phyloP scores from a whole-genome alignment of 2,329 filamentous ascomycete species.

The Ilyonectria robusta region DNA sequence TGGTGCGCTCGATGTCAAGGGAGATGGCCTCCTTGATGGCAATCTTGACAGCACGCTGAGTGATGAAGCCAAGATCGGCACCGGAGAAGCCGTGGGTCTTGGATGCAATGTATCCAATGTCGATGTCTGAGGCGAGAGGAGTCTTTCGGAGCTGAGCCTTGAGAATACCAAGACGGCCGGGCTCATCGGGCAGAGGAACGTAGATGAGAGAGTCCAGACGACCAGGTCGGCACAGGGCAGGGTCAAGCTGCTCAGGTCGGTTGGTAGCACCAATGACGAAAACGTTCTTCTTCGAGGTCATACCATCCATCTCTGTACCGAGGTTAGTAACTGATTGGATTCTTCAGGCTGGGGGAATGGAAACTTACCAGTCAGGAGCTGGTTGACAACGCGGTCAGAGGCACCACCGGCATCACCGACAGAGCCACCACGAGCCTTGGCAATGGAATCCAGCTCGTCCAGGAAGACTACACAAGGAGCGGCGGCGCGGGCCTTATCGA shows the following conservation, averaged over 20 bases:
- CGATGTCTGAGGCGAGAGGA: slow-evolving; percentile 87
- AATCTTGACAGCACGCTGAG: slow-evolving; percentile 98
- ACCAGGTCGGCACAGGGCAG: slow-evolving; percentile 96
- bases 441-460: slow-evolving; percentile 98
- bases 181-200: slow-evolving; percentile 94
- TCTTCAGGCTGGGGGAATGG: not conserved
- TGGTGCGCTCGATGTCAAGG: slow-evolving; percentile 88
- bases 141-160: slow-evolving; percentile 99
- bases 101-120: slow-evolving; percentile 91
- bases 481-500: slow-evolving; percentile 98
- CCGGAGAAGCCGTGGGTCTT: slow-evolving; percentile 99
- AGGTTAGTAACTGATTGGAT: slow-evolving; percentile 56
- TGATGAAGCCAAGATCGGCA: slow-evolving; percentile 99
- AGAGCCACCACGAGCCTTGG: slow-evolving; percentile 98
- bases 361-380: slow-evolving; percentile 91
- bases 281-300: slow-evolving; percentile 99
- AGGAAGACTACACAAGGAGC: slow-evolving; percentile 99
- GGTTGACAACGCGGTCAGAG: slow-evolving; percentile 99
- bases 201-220: slow-evolving; percentile 99
- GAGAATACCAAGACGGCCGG: slow-evolving; percentile 89
- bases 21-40: slow-evolving; percentile 98
- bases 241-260: slow-evolving; percentile 97
- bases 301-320: slow-evolving; percentile 91
- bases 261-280: slow-evolving; percentile 99
- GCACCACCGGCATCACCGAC: slow-evolving; percentile 97